Evolutionary conservation across 2,329 filamentous ascomycete species (phyloP).

Genomic region (Fusarium keratoplasticum): DNA sequence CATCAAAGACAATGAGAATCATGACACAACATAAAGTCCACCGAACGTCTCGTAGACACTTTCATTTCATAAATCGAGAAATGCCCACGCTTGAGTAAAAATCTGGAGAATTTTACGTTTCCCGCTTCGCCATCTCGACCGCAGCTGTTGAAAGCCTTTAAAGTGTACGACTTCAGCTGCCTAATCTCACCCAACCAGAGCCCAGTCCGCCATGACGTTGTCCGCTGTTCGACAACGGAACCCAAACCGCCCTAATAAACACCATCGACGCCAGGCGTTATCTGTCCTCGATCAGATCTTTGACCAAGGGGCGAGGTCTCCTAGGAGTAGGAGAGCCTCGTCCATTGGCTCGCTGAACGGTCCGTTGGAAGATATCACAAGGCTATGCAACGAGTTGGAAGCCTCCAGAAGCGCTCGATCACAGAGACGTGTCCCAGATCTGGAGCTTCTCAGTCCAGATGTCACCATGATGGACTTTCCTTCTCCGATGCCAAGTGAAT

Average conservation of each 20-base stretch:
- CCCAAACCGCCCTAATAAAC: constrained; percentile 2
- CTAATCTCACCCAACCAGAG: background rate
- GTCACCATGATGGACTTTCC: background rate
- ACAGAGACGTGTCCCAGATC: background rate
- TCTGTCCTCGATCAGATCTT: constrained; percentile 16
- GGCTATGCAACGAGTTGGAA: background rate
- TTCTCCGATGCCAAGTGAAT: constrained; percentile 4
- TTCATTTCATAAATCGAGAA: background rate
- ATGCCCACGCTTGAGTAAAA: background rate
- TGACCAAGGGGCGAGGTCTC: constrained; percentile 20
- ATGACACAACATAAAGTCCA: background rate
- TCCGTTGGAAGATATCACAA: background rate
- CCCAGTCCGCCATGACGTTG: background rate
- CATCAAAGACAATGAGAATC: background rate
- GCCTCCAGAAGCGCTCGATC: background rate
- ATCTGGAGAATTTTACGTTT: background rate
- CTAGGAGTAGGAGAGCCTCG: constrained; percentile 5
- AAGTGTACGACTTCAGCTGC: background rate
- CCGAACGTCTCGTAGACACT: background rate
- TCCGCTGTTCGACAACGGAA: background rate
- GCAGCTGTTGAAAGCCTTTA: background rate
- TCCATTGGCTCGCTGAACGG: constrained; percentile 2
- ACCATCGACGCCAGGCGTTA: constrained; percentile 10
- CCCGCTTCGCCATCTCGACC: background rate
- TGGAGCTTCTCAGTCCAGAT: background rate